A percentile compares a stretch with the other conserved stretches of the same genome.
These are phyloP conservation scores for Fusarium sp. DNA, from an alignment of 2,329 filamentous ascomycete genomes.

Conservation along the genomic window DNA sequence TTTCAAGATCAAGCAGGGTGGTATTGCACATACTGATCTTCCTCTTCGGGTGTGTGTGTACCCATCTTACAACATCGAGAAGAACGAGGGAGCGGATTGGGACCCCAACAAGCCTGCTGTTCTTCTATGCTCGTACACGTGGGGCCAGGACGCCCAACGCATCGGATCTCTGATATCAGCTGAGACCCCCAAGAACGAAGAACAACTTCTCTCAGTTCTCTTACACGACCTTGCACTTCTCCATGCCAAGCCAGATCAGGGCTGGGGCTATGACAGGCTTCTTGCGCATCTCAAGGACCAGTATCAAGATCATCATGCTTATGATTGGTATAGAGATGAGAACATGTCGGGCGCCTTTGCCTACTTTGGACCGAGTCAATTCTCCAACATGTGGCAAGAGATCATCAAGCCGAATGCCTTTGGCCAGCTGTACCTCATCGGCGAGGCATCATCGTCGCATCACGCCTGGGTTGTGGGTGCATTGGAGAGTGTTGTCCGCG, in stretches of 20 bases:
- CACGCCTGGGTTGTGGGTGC: slow-evolving; percentile 41
- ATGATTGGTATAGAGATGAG: slow-evolving; percentile 38
- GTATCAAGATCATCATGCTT: slow-evolving; percentile 34
- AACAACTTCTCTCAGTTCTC: background rate
- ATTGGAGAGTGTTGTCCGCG: slow-evolving; percentile 37
- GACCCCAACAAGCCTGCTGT: slow-evolving; percentile 19
- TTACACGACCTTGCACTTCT: background rate
- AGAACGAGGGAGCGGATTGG: background rate
- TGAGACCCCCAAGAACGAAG: background rate
- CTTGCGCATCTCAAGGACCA: background rate
- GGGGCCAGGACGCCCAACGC: slow-evolving; percentile 38
- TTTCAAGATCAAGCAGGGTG: slow-evolving; percentile 20
- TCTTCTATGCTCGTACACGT: slow-evolving; percentile 38
- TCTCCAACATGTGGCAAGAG: slow-evolving; percentile 42
- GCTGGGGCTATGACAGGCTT: background rate
- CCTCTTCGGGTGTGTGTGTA: slow-evolving; percentile 50
- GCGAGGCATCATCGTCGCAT: slow-evolving; percentile 36
- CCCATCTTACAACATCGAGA: slow-evolving; percentile 45
- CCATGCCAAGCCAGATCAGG: background rate
- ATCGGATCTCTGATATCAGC: slow-evolving; percentile 28
- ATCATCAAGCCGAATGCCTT: slow-evolving; percentile 41
- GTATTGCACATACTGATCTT: slow-evolving; percentile 41
- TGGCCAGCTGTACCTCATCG: slow-evolving; percentile 36
- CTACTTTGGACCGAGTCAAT: slow-evolving; percentile 36
- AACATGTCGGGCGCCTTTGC: slow-evolving; percentile 42